Evolutionary conservation across 148 eudicot genomes (phyloP), one percentile per base, ranked within the genome.

Genomic region (Tetragonia tetragonoides): DNA sequence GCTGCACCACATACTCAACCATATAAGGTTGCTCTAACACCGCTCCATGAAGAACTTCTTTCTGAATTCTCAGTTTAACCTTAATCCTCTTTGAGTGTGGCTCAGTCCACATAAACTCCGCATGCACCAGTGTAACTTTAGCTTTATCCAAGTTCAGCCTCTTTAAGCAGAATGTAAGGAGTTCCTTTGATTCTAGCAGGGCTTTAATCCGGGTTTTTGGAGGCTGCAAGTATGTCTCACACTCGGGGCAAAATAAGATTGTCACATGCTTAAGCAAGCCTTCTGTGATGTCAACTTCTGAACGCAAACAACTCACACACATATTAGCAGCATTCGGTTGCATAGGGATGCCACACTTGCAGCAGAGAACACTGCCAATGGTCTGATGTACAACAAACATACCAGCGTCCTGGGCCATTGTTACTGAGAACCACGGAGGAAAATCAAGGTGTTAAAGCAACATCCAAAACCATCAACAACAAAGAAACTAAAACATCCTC

Each of bases 261-360:
- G 79, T 87, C 17, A 87, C 92, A 12, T 86, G 87, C 89, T 87
- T 92, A 66, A 85, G 85, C 49, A 91, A 76, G 6, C 90, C 97
- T 85, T 88, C 92, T 8, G 93, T 90, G 47, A 92, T 92, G 83
- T 92, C 89, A 53, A 90, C 81, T 81, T 90, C 89, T 1, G 89
- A 89, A 12, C 91, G 82, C 83, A 91, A 80, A 77, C 96, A 91
- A 39, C 79, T 87, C 44, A 87, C 85, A 17, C 96, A 90, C 96
- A 91, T 91, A 73, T 91, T 91, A 61, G 90, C 96, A 10, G 90
- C 93, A 80, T 89, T 88, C 20, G 96, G 96, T 59, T 74, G 80
- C 90, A 89, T 89, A 17, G 76, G 77, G 28, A 89, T 77, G 10
- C 91, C 93, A 79, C 96, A 91, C 72, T 87, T 88, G 85, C 96